These are phyloP conservation scores for Nicotiana attenuata DNA, from an alignment of 257 asterid genomes.

Conservation along the genomic window DNA sequence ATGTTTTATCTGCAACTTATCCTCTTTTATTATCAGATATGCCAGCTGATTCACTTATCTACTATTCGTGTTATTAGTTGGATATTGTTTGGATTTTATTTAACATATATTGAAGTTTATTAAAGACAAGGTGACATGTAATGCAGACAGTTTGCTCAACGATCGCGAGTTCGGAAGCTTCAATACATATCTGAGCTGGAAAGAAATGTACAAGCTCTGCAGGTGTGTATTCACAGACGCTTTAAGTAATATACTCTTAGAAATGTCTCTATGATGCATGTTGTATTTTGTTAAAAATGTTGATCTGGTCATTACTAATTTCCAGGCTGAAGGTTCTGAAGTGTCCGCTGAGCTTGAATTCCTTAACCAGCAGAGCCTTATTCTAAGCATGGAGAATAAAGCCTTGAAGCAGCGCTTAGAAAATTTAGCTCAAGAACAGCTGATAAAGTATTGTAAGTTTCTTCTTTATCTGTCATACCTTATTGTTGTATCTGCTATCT, in stretches of 20 bases:
- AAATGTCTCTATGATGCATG: not conserved
- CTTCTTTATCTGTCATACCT: not conserved
- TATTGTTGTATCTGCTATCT: not conserved
- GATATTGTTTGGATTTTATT: not conserved
- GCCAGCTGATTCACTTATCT: not conserved
- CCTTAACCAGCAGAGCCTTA: constrained; percentile 76
- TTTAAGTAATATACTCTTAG: not conserved
- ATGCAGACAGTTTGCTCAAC: constrained; percentile 96
- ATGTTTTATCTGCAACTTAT: not conserved
- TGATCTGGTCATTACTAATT: constrained; percentile 14
- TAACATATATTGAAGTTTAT: not conserved
- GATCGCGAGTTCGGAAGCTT: constrained; percentile 90
- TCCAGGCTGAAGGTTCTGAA: constrained; percentile 79
- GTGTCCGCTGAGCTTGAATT: constrained; percentile 86
- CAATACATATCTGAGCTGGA: constrained; percentile 94
- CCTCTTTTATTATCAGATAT: not conserved
- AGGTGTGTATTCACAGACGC: constrained; percentile 47
- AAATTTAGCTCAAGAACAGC: constrained; percentile 78
- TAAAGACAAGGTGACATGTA: constrained; percentile 8
- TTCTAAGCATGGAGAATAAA: constrained; percentile 84
- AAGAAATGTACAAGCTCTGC: constrained; percentile 78
- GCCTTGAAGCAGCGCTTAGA: constrained; percentile 83
- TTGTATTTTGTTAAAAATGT: constrained; percentile 11
- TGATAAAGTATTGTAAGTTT: constrained; percentile 71
- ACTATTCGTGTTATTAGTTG: not conserved